phyloP scores from a whole-genome alignment of 78 protist genomes.

The Tieghemostelium lacteum region DNA sequence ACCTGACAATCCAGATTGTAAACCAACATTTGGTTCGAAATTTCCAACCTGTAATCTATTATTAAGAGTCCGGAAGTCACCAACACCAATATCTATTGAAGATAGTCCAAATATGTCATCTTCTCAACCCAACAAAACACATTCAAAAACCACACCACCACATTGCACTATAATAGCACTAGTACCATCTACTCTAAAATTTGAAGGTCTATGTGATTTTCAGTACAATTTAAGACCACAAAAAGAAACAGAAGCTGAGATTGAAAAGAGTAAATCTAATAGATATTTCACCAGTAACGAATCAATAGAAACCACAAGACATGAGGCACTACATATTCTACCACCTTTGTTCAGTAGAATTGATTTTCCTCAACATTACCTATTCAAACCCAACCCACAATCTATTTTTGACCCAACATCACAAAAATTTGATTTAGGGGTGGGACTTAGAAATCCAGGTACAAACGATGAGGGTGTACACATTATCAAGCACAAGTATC shows the following conservation, averaged over 20 bases:
- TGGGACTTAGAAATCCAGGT: too few species aligned
- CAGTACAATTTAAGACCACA: constrained; percentile 14
- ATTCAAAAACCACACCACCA: not conserved
- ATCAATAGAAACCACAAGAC: not conserved
- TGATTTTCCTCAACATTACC: constrained; percentile 33
- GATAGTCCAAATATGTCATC: not conserved
- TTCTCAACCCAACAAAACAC: not conserved
- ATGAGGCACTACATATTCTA: constrained; percentile 21
- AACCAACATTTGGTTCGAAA: constrained; percentile 52
- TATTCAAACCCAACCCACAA: constrained; percentile 38
- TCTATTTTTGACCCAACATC: constrained; percentile 15
- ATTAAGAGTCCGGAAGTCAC: constrained; percentile 15
- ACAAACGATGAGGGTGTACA: too few species aligned
- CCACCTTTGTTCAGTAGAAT: constrained; percentile 49
- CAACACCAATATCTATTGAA: not conserved
- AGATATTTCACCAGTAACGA: not conserved
- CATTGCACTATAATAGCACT: constrained; percentile 28
- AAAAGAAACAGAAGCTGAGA: not conserved
- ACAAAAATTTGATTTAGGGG: constrained; percentile 6
- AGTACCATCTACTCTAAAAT: constrained; percentile 29
- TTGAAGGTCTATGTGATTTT: constrained; percentile 45
- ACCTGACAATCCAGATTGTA: constrained; percentile 18
- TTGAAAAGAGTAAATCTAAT: not conserved
- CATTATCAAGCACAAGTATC: not conserved
- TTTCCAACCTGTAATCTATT: constrained; percentile 44